phyloP scores from a whole-genome alignment of 2,329 filamentous ascomycete species.

The Dactylellina parvicollis region DNA sequence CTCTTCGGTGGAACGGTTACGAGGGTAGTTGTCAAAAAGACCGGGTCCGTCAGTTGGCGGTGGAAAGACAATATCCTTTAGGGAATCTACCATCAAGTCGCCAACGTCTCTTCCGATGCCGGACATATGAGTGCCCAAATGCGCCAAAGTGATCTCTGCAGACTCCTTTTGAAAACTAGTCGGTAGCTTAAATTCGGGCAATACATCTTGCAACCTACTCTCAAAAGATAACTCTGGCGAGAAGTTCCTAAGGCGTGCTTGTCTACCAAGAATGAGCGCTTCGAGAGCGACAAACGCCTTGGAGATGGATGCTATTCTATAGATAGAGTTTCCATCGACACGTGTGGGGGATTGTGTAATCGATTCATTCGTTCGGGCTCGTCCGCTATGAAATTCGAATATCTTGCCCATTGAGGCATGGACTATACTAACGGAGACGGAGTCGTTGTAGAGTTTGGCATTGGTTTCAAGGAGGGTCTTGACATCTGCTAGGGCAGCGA shows the following conservation, averaged over 20 bases:
- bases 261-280: slow-evolving; percentile 15
- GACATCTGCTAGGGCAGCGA: slow-evolving; percentile 16
- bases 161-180: slow-evolving; percentile 18
- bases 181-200: slow-evolving; percentile 37
- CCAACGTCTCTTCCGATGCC: slow-evolving; percentile 42
- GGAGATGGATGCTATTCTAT: slow-evolving; percentile 39
- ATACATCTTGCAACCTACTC: slow-evolving; percentile 27
- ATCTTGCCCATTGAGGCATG: slow-evolving; percentile 44
- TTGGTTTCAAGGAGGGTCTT: slow-evolving; percentile 9
- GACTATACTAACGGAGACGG: slow-evolving; percentile 43
- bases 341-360: neutral
- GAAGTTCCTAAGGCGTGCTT: slow-evolving; percentile 21
- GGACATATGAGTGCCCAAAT: slow-evolving; percentile 36
- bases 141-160: slow-evolving; percentile 35
- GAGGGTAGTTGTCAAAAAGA: slow-evolving; percentile 23
- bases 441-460: slow-evolving; percentile 19
- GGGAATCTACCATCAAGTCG: slow-evolving; percentile 15
- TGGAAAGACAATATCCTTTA: slow-evolving; percentile 28
- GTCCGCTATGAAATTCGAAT: slow-evolving; percentile 41
- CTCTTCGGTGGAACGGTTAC: slow-evolving; percentile 22
- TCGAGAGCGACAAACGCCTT: slow-evolving; percentile 37
- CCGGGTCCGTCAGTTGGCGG: neutral
- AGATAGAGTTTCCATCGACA: slow-evolving; percentile 30
- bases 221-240: slow-evolving; percentile 23
- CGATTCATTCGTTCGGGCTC: slow-evolving; percentile 38